Conservation (phyloP, 306 rosid species). For the Malus fusca region DNA sequence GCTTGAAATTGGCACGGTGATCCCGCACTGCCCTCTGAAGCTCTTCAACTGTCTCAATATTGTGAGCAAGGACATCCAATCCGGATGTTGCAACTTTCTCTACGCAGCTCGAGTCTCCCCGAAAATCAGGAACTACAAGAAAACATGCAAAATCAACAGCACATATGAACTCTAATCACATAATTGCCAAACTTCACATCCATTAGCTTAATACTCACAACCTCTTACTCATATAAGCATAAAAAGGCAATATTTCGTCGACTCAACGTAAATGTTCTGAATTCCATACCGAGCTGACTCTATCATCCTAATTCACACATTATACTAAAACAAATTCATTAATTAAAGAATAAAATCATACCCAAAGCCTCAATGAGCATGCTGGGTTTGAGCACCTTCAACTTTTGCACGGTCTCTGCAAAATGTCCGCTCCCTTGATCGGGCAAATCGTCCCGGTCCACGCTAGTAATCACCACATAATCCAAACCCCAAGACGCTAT, state of each 20-base stretch:
- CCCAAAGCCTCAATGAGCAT: constrained; percentile 94
- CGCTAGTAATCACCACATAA: constrained; percentile 96
- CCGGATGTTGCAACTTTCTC: constrained; percentile 87
- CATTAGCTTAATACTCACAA: background rate
- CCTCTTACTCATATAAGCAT: background rate
- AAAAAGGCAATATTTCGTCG: background rate
- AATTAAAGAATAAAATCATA: constrained; percentile 14
- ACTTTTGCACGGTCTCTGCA: constrained; percentile 82
- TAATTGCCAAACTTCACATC: background rate
- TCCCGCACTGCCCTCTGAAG: constrained; percentile 85
- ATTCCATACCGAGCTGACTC: background rate
- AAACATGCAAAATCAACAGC: constrained; percentile 9
- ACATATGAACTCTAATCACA: background rate
- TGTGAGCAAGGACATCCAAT: constrained; percentile 93
- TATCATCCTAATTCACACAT: background rate
- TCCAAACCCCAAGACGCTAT: constrained; percentile 98
- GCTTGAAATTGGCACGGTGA: constrained; percentile 88
- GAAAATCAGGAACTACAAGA: constrained; percentile 85
- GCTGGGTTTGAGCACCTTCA: constrained; percentile 80
- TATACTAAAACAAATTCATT: background rate
- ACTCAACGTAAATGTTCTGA: background rate
- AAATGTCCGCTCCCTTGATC: constrained; percentile 99
- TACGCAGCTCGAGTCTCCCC: constrained; percentile 71
- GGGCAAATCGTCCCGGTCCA: constrained; percentile 90
- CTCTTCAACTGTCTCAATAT: constrained; percentile 97